These are phyloP conservation scores for Closterium sp. DNA, from an alignment of 139 green algal genomes.

Conservation along the genomic window DNA sequence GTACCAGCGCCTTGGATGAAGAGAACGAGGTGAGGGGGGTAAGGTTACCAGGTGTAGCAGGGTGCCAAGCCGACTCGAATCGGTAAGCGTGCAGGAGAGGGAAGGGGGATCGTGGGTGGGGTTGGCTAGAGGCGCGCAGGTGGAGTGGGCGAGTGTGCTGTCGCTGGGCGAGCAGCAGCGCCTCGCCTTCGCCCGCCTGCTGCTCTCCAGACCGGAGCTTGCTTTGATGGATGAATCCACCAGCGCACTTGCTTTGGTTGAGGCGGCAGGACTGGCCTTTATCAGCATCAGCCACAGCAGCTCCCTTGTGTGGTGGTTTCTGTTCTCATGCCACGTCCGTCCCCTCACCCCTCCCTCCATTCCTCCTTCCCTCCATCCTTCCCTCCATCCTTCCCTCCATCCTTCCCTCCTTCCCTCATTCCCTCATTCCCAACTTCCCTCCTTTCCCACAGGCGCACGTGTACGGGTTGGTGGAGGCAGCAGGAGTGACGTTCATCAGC, in stretches of 20 bases:
- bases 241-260: too few species aligned
- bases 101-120: slow-evolving; percentile 14
- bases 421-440: too few species aligned
- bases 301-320: too few species aligned
- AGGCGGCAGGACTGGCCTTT: too few species aligned
- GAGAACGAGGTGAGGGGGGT: slow-evolving; percentile 70
- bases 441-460: slow-evolving; percentile 54
- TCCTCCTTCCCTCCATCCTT: too few species aligned
- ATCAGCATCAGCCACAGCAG: too few species aligned
- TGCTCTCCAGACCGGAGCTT: slow-evolving; percentile 72
- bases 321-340: too few species aligned
- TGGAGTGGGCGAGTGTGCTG: slow-evolving; percentile 82
- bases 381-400: too few species aligned
- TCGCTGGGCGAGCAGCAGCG: slow-evolving; percentile 97
- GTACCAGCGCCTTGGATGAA: slow-evolving; percentile 83
- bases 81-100: not conserved
- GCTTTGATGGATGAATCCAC: slow-evolving; percentile 96
- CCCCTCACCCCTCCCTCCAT: too few species aligned
- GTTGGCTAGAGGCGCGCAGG: slow-evolving; percentile 38
- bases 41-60: not conserved
- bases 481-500: slow-evolving; percentile 80
- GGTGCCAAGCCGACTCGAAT: not conserved
- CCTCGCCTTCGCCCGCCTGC: slow-evolving; percentile 88
- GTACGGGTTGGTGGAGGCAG: slow-evolving; percentile 67
- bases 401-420: too few species aligned